Base-by-base conservation (phyloP, 306 rosid genomes). In the Cicer chorassanicum region DNA sequence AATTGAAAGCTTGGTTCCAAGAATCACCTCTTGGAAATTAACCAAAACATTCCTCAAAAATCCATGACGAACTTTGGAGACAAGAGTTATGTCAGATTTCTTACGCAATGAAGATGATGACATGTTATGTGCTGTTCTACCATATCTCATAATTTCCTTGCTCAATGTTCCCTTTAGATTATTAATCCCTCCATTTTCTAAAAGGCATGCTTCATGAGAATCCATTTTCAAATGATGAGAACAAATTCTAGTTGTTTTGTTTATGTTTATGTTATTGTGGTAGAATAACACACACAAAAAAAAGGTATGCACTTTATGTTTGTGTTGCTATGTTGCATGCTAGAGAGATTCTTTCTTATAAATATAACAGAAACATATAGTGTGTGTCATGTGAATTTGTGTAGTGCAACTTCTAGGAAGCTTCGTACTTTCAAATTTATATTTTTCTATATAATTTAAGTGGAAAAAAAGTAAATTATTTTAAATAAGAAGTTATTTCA, bases 51-150 rank as follows among this genome's bases (percentile, higher is more conserved):
- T 62, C 11, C 89, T 77, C 0, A 93, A 86, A 6, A 79, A 42
- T 0, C 34, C 19, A 49, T 7, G 79, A 0, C 15, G 89, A 59
- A 93, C 21, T 54, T 85, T 93, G 5, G 92, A 82, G 8, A 93
- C 68, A 11, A 90, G 86, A 16, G 71, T 81, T 12, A 80, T 70
- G 43, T 89, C 95, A 48, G 98, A 90, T 53, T 89, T 90, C 68
- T 79, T 93, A 6, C 96, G 81, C 39, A 90, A 42, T 0, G 98
- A 90, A 11, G 95, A 73, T 1, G 98, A 87, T 0, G 98, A 93
- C 90, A 84, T 82, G 84, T 93, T 86, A 78, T 91, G 96, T 1
- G 95, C 93, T 0, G 92, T 86, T 6, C 94, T 74, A 0, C 91
- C 87, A 34, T 81, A 82, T 68, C 82, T 82, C 59, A 6, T 61